A percentile compares a stretch with the other conserved stretches of the same genome.
phyloP scores from a whole-genome alignment of 768 basidiomycete species.

The Mycena metata region DNA sequence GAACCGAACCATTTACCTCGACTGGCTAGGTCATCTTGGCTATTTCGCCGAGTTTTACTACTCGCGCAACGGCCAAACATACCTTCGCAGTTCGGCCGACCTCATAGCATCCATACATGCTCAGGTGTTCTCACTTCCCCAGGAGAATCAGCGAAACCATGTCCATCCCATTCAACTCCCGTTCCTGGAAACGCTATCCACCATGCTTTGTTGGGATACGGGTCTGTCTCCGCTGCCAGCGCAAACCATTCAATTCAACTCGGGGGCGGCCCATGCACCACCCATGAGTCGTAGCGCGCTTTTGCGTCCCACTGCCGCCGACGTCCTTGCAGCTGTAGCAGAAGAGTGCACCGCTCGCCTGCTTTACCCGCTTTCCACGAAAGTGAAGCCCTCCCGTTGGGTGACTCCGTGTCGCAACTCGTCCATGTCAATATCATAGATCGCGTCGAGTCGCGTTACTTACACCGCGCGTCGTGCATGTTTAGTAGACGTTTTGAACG shows the following conservation, averaged over 20 bases:
- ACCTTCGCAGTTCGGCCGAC: conserved; percentile 26
- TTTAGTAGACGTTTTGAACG: conserved; percentile 17
- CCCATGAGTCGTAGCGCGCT: neutral
- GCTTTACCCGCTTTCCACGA: conserved; percentile 6
- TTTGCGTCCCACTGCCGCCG: conserved; percentile 18
- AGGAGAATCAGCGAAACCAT: neutral
- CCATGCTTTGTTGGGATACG: conserved; percentile 20
- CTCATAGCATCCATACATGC: conserved; percentile 23
- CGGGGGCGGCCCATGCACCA: neutral
- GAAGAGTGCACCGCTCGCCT: conserved; percentile 22
- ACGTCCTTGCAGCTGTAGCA: conserved; percentile 22
- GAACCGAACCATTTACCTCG: conserved; percentile 17
- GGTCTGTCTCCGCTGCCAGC: conserved; percentile 8
- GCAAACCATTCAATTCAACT: neutral
- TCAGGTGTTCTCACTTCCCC: conserved; percentile 20
- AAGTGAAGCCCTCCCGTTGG: neutral
- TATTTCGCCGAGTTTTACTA: conserved; percentile 23
- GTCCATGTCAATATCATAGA: neutral
- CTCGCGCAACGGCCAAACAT: conserved; percentile 10
- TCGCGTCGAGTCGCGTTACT: conserved; percentile 11
- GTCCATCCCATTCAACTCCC: conserved; percentile 19
- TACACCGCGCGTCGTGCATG: conserved; percentile 10
- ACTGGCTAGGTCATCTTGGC: conserved; percentile 28
- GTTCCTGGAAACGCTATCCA: conserved; percentile 6
- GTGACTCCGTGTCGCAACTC: too few relatives aligned